Percentiles rank a stretch among this genome's conserved stretches.
These are phyloP conservation scores for Boehmeria nivea DNA, from an alignment of 306 rosid genomes.

Conservation along the genomic window DNA sequence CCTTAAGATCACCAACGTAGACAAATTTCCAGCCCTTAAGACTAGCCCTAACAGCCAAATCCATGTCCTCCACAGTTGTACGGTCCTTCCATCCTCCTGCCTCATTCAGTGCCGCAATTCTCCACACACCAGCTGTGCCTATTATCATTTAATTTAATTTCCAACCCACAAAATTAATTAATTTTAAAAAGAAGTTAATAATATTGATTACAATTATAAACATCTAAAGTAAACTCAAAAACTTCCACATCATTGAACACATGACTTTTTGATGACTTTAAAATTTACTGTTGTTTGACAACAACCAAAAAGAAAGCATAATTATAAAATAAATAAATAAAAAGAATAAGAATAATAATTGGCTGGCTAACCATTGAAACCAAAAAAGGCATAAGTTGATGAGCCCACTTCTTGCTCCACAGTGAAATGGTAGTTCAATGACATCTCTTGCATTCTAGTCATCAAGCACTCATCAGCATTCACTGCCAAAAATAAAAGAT, in stretches of 20 bases:
- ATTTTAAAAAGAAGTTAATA: neutral
- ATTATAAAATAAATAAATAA: neutral
- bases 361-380: conserved; percentile 52
- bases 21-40: conserved; percentile 92
- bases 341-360: neutral
- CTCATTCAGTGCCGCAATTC: conserved; percentile 71
- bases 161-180: neutral
- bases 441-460: conserved; percentile 98
- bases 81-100: conserved; percentile 96
- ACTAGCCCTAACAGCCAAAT: conserved; percentile 82
- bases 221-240: too few species aligned
- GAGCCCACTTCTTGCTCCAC: conserved; percentile 95
- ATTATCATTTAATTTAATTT: neutral
- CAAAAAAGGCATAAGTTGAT: conserved; percentile 72
- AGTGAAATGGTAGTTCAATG: conserved; percentile 86
- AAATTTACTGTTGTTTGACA: too few species aligned
- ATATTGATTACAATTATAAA: too few species aligned
- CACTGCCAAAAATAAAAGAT: conserved; percentile 33
- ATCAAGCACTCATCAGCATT: conserved; percentile 75
- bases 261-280: neutral
- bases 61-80: conserved; percentile 96
- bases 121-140: conserved; percentile 98
- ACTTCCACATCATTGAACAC: too few species aligned
- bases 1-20: conserved; percentile 61
- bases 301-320: neutral